Conservation (phyloP, 2,329 filamentous ascomycete genomes). For the Colletotrichum simmondsii region DNA sequence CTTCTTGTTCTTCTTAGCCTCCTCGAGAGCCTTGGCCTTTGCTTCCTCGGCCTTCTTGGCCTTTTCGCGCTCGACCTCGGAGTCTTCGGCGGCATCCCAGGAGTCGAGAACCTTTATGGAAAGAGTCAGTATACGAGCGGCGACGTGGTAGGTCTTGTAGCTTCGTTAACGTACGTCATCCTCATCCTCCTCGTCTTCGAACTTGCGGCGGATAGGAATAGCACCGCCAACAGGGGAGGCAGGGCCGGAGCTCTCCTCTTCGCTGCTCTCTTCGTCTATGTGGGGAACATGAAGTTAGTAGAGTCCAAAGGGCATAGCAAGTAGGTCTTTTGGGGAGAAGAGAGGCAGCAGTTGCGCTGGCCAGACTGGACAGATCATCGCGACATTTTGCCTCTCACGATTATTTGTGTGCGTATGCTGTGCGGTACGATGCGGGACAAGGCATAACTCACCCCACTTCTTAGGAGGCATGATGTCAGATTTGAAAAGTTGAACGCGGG, state of each 20-base stretch:
- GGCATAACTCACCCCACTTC: constrained; percentile 54
- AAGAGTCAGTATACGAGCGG: constrained; percentile 10
- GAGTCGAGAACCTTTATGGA: constrained; percentile 83
- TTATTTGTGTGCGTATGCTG: constrained; percentile 32
- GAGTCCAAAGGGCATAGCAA: not conserved
- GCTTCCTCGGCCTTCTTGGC: constrained; percentile 85
- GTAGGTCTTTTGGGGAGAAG: not conserved
- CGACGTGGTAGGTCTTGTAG: constrained; percentile 16
- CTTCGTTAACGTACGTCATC: constrained; percentile 73
- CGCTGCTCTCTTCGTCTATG: constrained; percentile 52
- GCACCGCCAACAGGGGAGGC: constrained; percentile 47
- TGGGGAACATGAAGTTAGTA: constrained; percentile 12
- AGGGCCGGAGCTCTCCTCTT: constrained; percentile 47
- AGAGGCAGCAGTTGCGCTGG: not conserved
- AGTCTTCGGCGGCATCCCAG: constrained; percentile 97
- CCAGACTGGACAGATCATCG: constrained; percentile 14
- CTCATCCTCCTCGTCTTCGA: constrained; percentile 91
- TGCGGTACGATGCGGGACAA: constrained; percentile 34
- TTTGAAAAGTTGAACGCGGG: constrained; percentile 11
- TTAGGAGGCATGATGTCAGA: constrained; percentile 54
- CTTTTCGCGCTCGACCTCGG: constrained; percentile 96
- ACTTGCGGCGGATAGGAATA: constrained; percentile 64
- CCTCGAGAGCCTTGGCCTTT: constrained; percentile 89
- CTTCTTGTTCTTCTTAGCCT: constrained; percentile 91
- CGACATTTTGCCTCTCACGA: constrained; percentile 31